Evolutionary conservation across 2,329 filamentous ascomycete genomes (phyloP), one percentile per base, ranked within the genome.

Genomic region (Ilyonectria robusta): DNA sequence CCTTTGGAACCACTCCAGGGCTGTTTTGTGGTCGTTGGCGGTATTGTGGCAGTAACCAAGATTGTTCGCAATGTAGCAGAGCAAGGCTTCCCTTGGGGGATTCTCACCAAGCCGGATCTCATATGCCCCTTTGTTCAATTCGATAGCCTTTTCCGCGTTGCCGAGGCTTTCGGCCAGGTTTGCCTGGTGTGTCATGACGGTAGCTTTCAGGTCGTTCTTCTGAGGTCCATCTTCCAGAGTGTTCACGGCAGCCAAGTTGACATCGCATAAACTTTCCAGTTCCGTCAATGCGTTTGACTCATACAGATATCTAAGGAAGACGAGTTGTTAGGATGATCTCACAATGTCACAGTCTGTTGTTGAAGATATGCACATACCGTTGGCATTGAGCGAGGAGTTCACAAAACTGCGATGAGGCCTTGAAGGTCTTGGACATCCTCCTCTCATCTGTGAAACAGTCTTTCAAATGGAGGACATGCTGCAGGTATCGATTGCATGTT

Each of bases 381-480:
- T 64, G n/a, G 23, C 44, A 59, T 15, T n/a, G 10, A 6, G 13
- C 51, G 10, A 17, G 2, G 9, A 59, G 13, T 21, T 42, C 46
- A 21, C 57, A 51, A 31, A 37, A 59, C 4, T 17, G 21, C 13
- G 13, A 33, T 11, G 21, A 7, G 4, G 46, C 46, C 15, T 33
- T 29, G 31, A 59, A 59, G 15, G 33, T 23, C 15, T 23, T n/a
- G 15, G 21, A 26, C 6, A 40, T 10, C 31, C 37, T 26, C 23
- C 47, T 21, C 31, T 51, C 46, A 33, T 57, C 63, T 1, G 29
- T 13, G 44, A 61, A 66, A 11, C 4, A 35, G 55, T 59, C 55
- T 51, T 37, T 63, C 4, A 62, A 40, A 37, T 46, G 55, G 6
- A 54, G 23, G 2, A 63, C 54, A 57, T 70, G 65, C 50, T 58